phyloP scores from a whole-genome alignment of 2,329 filamentous ascomycete genomes.

The Botrytis byssoidea region DNA sequence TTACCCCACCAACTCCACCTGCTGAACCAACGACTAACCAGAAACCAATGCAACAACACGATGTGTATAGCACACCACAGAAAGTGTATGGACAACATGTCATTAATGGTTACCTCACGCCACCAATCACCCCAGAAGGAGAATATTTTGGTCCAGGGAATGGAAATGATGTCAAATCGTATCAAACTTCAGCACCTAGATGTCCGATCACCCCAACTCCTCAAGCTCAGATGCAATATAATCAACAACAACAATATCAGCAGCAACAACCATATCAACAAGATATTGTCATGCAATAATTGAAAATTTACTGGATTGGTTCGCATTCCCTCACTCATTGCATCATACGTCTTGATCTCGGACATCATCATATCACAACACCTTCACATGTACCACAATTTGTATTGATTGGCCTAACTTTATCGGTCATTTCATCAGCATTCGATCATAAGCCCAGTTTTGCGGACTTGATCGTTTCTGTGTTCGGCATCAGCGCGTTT shows the following conservation, averaged over 20 bases:
- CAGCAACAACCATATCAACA: constrained; percentile 46
- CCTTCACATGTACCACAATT: constrained; percentile 22
- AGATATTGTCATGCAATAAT: constrained; percentile 38
- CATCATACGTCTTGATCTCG: constrained; percentile 3
- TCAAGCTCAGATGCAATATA: constrained; percentile 44
- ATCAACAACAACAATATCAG: constrained; percentile 44
- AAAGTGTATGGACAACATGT: constrained; percentile 65
- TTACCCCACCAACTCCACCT: constrained; percentile 62
- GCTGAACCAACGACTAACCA: constrained; percentile 48
- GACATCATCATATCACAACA: constrained; percentile 14
- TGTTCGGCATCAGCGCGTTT: constrained; percentile 20
- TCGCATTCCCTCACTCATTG: not conserved
- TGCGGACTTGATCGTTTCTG: constrained; percentile 10
- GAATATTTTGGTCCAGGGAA: constrained; percentile 46
- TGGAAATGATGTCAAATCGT: constrained; percentile 33
- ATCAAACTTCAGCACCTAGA: constrained; percentile 40
- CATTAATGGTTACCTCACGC: constrained; percentile 76
- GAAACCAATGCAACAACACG: constrained; percentile 46
- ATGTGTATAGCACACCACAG: constrained; percentile 71
- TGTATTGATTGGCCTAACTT: constrained; percentile 22
- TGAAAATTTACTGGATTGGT: not conserved
- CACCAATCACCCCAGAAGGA: constrained; percentile 79
- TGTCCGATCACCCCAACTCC: constrained; percentile 65
- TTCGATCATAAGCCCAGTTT: constrained; percentile 9
- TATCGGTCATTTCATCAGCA: constrained; percentile 13